Evolutionary conservation across 768 basidiomycete species (phyloP), one percentile per base, ranked within the genome.

Genomic region (Kwoniella dendrophila): DNA sequence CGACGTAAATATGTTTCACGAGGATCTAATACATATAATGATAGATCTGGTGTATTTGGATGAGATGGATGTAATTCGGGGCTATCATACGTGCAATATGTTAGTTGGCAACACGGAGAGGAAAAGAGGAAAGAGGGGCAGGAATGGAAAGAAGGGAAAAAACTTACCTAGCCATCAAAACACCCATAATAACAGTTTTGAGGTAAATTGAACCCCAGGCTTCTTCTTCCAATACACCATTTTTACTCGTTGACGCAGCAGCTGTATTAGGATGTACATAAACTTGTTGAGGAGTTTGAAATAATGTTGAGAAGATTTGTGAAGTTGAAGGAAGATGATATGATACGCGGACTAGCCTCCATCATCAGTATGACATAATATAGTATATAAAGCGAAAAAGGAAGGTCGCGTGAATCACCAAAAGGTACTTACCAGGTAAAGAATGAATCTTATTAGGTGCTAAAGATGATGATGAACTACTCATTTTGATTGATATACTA

Each of bases 11-110:
- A 69, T 14, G 74, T 73, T 54, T 75, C 74, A 40, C 74, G 72
- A 10, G 74, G 66, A 48, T 75, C 74, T 38, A 75, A 66, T 33
- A 75, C 64, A 68, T 75, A 75, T 6, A 75, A 54, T 1, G 71
- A 71, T 7, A 69, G 57, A 48, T 75, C 74, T 38, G 70, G 67
- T 3, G 63, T 55, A 36, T 24, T 26, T 45, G 63, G 32, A 53
- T 58, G 36, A 6, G 45, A 24, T 1, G 74, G 72, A 38, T 69
- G 66, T 5, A 72, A 47, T 56, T 75, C 74, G 48, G 74, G 74
- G 61, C 74, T 75, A 44, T 27, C 18, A 16, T 11, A 49, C n/a
- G 24, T 11, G 32, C 18, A 27, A 14, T 44, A 1, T 43, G 50
- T 49, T 26, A 36, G 41, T 5, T 4, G n/a, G 8, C 24, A 22